A percentile compares a stretch with the other conserved stretches of the same genome.
Conservation (phyloP, 495 filamentous ascomycete genomes). For the Parathielavia hyrcaniae region DNA sequence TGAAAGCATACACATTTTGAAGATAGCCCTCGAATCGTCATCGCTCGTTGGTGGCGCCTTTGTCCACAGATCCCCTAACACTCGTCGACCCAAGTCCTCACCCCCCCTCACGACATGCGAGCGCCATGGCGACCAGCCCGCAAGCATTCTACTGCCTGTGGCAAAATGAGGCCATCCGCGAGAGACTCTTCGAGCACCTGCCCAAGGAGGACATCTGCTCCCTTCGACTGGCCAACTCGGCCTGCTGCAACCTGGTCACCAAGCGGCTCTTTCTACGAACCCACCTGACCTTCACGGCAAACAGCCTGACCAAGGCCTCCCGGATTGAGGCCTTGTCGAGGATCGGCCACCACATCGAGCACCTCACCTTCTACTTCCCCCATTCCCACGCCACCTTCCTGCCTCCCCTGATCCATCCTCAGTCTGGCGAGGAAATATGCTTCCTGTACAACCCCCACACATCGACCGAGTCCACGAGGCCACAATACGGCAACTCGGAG, state of each 20-base stretch:
- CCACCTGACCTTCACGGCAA: slow-evolving; percentile 59
- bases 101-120: slow-evolving; percentile 42
- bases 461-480: slow-evolving; percentile 42
- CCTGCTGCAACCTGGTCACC: slow-evolving; percentile 49
- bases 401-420: slow-evolving; percentile 64
- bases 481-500: slow-evolving; percentile 59
- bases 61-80: background rate
- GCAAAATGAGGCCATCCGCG: slow-evolving; percentile 45
- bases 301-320: slow-evolving; percentile 61
- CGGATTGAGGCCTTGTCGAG: slow-evolving; percentile 62
- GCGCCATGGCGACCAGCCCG: slow-evolving; percentile 43
- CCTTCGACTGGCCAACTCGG: slow-evolving; percentile 44
- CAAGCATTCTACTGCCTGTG: slow-evolving; percentile 50
- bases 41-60: background rate
- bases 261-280: slow-evolving; percentile 49
- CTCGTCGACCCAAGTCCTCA: slow-evolving; percentile 11
- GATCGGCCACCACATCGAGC: slow-evolving; percentile 65
- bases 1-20: background rate
- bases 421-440: slow-evolving; percentile 61
- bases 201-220: slow-evolving; percentile 46
- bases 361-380: slow-evolving; percentile 61
- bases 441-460: slow-evolving; percentile 70
- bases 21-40: background rate
- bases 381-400: slow-evolving; percentile 68
- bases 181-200: slow-evolving; percentile 46